Evolutionary conservation across 2,329 filamentous ascomycete species (phyloP).

Genomic region (Amauroascus verrucosus): DNA sequence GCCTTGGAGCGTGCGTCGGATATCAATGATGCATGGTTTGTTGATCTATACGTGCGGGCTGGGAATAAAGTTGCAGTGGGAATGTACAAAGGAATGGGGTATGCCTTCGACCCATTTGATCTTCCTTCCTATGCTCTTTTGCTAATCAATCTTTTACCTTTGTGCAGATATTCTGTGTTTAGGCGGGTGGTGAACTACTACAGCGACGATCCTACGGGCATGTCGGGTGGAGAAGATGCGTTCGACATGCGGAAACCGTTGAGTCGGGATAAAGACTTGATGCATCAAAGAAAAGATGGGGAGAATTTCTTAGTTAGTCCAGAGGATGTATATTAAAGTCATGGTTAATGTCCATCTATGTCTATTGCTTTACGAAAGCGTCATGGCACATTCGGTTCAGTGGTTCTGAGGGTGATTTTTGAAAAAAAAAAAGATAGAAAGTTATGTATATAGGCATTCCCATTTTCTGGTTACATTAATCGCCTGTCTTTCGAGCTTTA

Average conservation of each 20-base stretch:
- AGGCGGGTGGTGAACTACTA: conserved; percentile 87
- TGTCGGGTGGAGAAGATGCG: conserved; percentile 63
- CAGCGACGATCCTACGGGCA: conserved; percentile 64
- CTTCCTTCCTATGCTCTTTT: not conserved
- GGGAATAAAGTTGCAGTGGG: conserved; percentile 79
- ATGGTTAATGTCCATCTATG: not conserved
- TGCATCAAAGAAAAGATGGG: conserved; percentile 72
- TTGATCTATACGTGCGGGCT: conserved; percentile 84
- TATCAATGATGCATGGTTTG: conserved; percentile 79
- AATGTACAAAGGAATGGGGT: conserved; percentile 85
- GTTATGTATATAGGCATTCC: too few species aligned
- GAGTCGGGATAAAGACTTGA: conserved; percentile 62
- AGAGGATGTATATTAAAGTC: conserved; percentile 59
- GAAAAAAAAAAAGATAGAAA: too few species aligned
- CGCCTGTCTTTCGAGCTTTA: too few species aligned
- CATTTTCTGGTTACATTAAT: too few species aligned
- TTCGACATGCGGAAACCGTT: conserved; percentile 95
- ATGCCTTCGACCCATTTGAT: conserved; percentile 20
- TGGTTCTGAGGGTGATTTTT: too few species aligned
- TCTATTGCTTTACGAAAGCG: not conserved
- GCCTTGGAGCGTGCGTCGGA: conserved; percentile 75
- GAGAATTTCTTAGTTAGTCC: conserved; percentile 68
- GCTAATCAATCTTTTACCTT: not conserved
- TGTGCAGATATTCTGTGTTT: conserved; percentile 62
- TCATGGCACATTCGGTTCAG: too few species aligned